Conservation (phyloP, 768 basidiomycete species). For the Trametes punicea region DNA sequence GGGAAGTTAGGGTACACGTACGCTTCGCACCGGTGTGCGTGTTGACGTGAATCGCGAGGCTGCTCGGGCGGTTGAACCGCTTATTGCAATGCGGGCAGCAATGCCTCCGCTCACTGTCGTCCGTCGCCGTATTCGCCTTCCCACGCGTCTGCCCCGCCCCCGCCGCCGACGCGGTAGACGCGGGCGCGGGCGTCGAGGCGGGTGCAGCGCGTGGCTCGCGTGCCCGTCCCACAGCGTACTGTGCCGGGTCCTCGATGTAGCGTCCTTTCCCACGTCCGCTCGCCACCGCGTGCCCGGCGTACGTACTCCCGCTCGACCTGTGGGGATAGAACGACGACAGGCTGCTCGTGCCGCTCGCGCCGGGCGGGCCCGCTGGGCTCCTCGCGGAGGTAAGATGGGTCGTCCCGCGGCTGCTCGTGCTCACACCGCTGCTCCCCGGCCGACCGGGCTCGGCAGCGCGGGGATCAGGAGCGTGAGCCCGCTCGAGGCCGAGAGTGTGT, state of each 20-base stretch:
- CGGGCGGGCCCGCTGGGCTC: not conserved
- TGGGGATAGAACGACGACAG: slow-evolving; percentile 3
- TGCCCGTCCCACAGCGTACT: not conserved
- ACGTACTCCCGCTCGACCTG: not conserved
- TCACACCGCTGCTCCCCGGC: not conserved
- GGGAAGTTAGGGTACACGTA: not conserved
- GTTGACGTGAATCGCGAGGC: slow-evolving; percentile 61
- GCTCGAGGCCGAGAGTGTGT: not conserved
- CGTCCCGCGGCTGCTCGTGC: not conserved
- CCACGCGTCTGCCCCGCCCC: not conserved
- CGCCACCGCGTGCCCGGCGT: not conserved
- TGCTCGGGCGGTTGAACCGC: slow-evolving; percentile 67
- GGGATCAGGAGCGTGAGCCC: not conserved
- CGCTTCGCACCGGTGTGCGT: slow-evolving; percentile 58
- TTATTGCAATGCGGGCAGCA: slow-evolving; percentile 48
- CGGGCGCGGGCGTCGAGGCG: not conserved
- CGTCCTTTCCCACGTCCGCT: slow-evolving; percentile 5
- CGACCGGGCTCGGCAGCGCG: no score
- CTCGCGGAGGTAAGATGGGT: not conserved
- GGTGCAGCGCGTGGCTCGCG: not conserved
- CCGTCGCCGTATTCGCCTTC: not conserved
- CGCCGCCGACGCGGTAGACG: not conserved
- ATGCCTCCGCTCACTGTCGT: slow-evolving; percentile 14
- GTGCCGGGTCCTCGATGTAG: not conserved
- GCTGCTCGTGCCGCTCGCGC: not conserved